Evolutionary conservation across 805 yeast species (phyloP).

Genomic region (Naumovozyma castellii): DNA sequence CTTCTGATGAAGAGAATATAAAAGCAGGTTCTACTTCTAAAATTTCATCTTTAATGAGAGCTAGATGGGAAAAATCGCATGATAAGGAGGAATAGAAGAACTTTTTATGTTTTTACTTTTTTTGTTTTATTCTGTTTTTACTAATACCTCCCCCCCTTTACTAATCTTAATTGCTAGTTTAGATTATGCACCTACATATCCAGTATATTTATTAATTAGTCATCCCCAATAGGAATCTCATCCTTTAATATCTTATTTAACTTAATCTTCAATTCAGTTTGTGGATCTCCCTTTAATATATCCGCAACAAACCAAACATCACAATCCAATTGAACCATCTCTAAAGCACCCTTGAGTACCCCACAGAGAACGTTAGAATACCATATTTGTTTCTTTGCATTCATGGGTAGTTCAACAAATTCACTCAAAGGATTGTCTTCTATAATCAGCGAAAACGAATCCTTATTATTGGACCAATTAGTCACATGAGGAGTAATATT

Average conservation of each 20-base stretch:
- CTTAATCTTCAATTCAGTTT: conserved; percentile 69
- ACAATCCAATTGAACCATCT: conserved; percentile 91
- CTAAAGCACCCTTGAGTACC: conserved; percentile 80
- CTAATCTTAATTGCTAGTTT: too few relatives aligned
- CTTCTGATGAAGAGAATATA: conserved; percentile 3
- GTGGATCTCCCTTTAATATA: conserved; percentile 68
- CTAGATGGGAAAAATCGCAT: conserved; percentile 17
- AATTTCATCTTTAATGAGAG: conserved; percentile 21
- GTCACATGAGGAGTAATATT: conserved; percentile 69
- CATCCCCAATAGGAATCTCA: conserved; percentile 97
- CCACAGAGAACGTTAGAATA: conserved; percentile 87
- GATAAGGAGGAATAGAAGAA: conserved; percentile 14
- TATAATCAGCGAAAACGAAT: conserved; percentile 61
- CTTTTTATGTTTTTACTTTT: too few relatives aligned
- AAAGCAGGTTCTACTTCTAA: conserved; percentile 10
- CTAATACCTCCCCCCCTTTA: too few relatives aligned
- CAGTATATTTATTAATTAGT: too few relatives aligned
- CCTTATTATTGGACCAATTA: conserved; percentile 69
- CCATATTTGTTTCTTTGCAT: conserved; percentile 72
- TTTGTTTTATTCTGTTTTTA: too few relatives aligned
- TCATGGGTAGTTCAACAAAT: conserved; percentile 88
- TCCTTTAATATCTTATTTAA: conserved; percentile 70
- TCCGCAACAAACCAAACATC: conserved; percentile 76
- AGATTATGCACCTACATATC: too few relatives aligned
- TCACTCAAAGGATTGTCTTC: conserved; percentile 88